Evolutionary conservation across 2,329 filamentous ascomycete species (phyloP).

Genomic region (Fusarium sp.): DNA sequence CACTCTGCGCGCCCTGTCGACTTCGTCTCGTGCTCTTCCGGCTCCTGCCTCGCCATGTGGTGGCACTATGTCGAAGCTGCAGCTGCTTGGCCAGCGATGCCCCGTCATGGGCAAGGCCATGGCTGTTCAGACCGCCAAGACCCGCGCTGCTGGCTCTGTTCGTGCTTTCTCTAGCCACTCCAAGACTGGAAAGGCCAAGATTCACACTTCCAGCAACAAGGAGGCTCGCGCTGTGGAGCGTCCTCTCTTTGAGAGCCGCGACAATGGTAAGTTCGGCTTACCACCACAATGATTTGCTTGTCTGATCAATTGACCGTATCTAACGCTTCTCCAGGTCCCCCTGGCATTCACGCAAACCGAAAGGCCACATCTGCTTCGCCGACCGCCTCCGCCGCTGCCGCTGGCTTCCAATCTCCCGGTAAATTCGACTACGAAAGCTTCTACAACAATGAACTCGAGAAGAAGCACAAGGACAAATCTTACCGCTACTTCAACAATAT

Average conservation of each 20-base stretch:
- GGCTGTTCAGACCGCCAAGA: slow-evolving; percentile 79
- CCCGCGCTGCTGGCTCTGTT: slow-evolving; percentile 61
- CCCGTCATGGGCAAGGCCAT: slow-evolving; percentile 99
- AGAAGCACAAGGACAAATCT: slow-evolving; percentile 99
- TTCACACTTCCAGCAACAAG: slow-evolving; percentile 83
- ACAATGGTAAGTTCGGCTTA: slow-evolving; percentile 59
- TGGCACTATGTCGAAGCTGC: slow-evolving; percentile 95
- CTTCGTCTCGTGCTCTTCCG: slow-evolving; percentile 64
- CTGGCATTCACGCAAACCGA: slow-evolving; percentile 35
- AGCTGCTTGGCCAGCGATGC: slow-evolving; percentile 92
- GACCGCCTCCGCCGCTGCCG: slow-evolving; percentile 39
- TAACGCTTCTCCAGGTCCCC: slow-evolving; percentile 39
- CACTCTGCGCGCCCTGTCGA: slow-evolving; percentile 89
- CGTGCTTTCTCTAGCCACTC: slow-evolving; percentile 63
- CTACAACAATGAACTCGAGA: slow-evolving; percentile 88
- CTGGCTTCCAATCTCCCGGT: slow-evolving; percentile 51
- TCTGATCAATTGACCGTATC: slow-evolving; percentile 2
- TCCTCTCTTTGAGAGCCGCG: slow-evolving; percentile 58
- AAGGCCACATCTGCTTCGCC: slow-evolving; percentile 41
- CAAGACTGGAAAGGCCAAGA: slow-evolving; percentile 72
- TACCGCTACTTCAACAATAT: slow-evolving; percentile 99
- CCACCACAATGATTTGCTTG: background rate
- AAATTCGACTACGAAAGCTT: slow-evolving; percentile 94
- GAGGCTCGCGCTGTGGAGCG: slow-evolving; percentile 82
- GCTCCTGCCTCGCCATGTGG: slow-evolving; percentile 73